phyloP scores from a whole-genome alignment of 2,329 filamentous ascomycete genomes.

The Pseudophaeomoniella oleicola region DNA sequence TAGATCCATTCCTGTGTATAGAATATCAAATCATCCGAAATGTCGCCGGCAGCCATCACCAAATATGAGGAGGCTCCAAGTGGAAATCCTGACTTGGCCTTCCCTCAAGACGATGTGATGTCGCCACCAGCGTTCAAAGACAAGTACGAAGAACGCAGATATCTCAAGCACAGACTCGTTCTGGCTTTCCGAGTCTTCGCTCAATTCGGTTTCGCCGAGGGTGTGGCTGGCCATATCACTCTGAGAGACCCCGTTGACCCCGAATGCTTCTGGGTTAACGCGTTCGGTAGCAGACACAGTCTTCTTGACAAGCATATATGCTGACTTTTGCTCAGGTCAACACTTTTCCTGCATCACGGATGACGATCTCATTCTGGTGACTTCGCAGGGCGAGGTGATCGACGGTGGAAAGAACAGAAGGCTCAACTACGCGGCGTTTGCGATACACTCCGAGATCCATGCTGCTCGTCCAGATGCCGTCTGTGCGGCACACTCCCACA shows the following conservation, averaged over 20 bases:
- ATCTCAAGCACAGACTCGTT: conserved; percentile 30
- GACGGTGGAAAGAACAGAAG: conserved; percentile 24
- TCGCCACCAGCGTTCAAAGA: conserved; percentile 10
- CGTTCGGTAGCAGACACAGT: conserved; percentile 37
- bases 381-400: conserved; percentile 23
- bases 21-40: no score
- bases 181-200: conserved; percentile 34
- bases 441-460: conserved; percentile 47
- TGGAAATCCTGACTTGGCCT: background rate
- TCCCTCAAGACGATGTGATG: background rate
- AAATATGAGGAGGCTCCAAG: background rate
- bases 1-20: no score
- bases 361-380: conserved; percentile 25
- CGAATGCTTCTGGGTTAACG: conserved; percentile 37
- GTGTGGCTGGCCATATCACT: conserved; percentile 42
- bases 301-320: conserved; percentile 14
- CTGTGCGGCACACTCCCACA: conserved; percentile 44
- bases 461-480: conserved; percentile 43
- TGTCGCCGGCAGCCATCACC: background rate
- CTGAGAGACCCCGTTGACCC: conserved; percentile 39
- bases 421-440: conserved; percentile 35
- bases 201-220: conserved; percentile 33
- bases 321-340: conserved; percentile 3
- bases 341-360: conserved; percentile 26
- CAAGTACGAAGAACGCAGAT: conserved; percentile 23